A percentile compares a stretch with the other conserved stretches of the same genome.
Conservation (phyloP, 2,329 filamentous ascomycete species). For the Aspergillus sp. region DNA sequence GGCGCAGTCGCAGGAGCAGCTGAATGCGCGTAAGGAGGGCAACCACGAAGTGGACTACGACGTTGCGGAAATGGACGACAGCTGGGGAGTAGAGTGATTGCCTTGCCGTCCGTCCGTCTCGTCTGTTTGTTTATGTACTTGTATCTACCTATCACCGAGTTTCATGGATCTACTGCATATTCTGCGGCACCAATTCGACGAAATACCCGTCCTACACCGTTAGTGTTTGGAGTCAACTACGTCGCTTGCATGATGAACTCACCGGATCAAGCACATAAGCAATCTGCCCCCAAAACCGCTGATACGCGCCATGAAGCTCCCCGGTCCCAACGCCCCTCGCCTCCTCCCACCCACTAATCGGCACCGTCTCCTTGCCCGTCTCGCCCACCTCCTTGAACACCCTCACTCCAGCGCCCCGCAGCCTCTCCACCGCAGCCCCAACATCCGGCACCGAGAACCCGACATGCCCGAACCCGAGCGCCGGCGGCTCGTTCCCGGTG, state of each 20-base stretch:
- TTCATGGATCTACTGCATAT: constrained; percentile 11
- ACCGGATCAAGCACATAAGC: constrained; percentile 33
- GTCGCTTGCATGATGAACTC: constrained; percentile 10
- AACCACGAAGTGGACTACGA: constrained; percentile 40
- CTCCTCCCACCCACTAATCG: constrained; percentile 27
- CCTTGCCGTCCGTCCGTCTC: no score
- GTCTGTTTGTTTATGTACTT: not conserved
- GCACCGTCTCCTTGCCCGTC: constrained; percentile 19
- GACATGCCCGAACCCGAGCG: constrained; percentile 30
- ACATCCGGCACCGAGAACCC: constrained; percentile 34
- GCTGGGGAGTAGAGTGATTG: constrained; percentile 29
- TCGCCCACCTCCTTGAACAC: constrained; percentile 28
- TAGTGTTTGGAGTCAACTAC: no score
- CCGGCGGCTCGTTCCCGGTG: constrained; percentile 26
- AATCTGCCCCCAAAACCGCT: constrained; percentile 25
- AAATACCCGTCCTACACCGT: constrained; percentile 26
- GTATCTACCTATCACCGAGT: not conserved
- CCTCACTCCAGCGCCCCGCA: constrained; percentile 20
- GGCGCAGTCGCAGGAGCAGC: constrained; percentile 9
- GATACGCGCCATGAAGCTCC: constrained; percentile 26
- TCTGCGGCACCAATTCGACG: constrained; percentile 25
- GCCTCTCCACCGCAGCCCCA: constrained; percentile 16
- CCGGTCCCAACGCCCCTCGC: constrained; percentile 22
- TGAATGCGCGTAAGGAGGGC: constrained; percentile 11
- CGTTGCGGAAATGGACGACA: constrained; percentile 42